A percentile compares a stretch with the other conserved stretches of the same genome.
Conservation (phyloP, 495 filamentous ascomycete genomes). For the Trichoderma reesei region DNA sequence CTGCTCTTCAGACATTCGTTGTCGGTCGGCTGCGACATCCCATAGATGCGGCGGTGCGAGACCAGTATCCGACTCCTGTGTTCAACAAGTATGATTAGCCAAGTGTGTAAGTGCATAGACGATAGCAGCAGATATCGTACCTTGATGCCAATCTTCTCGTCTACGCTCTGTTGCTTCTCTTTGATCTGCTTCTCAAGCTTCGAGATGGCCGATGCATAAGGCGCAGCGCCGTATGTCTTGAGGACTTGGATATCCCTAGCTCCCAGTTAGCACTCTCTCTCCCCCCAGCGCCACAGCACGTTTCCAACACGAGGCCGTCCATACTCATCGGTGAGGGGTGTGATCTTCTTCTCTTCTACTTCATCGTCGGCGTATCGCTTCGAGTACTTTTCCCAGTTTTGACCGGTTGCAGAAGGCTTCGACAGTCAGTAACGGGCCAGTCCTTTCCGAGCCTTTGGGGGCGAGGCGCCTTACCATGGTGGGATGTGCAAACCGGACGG, state of each 20-base stretch:
- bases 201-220: constrained; percentile 85
- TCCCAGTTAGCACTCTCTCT: constrained; percentile 20
- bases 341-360: constrained; percentile 98
- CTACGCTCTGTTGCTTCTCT: constrained; percentile 88
- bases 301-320: constrained; percentile 23
- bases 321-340: constrained; percentile 89
- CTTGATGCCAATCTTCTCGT: constrained; percentile 86
- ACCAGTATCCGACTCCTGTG: constrained; percentile 92
- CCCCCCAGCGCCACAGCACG: background rate
- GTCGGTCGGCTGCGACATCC: constrained; percentile 95
- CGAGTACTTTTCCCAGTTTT: constrained; percentile 95
- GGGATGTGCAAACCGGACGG: constrained; percentile 8
- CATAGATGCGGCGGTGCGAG: constrained; percentile 96
- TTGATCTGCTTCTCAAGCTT: constrained; percentile 98
- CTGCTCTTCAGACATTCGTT: constrained; percentile 97
- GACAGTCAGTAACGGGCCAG: background rate
- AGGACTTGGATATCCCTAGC: constrained; percentile 94
- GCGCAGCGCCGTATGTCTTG: constrained; percentile 96
- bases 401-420: constrained; percentile 82
- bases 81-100: background rate
- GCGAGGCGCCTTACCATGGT: constrained; percentile 6
- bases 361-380: constrained; percentile 96
- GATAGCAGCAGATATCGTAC: constrained; percentile 14
- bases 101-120: background rate
- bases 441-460: background rate